Conservation (phyloP, 257 asterid species). For the Rauvolfia tetraphylla region DNA sequence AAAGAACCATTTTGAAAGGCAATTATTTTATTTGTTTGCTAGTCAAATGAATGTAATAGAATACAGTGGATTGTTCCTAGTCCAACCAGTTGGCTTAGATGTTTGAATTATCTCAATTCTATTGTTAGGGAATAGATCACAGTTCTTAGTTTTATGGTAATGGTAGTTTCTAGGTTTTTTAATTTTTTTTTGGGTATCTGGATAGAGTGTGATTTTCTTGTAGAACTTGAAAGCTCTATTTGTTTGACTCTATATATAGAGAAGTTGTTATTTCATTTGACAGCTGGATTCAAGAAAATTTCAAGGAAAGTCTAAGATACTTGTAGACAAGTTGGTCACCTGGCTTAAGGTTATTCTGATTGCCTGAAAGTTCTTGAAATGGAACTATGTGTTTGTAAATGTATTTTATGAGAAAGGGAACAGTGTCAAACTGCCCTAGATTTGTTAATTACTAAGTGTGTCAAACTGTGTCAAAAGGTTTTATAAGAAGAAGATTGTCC, state of each 20-base stretch:
- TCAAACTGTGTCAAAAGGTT: not conserved
- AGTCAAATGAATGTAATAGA: not conserved
- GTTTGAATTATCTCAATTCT: not conserved
- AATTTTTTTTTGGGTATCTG: not conserved
- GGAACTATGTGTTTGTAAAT: not conserved
- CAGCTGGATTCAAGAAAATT: not conserved
- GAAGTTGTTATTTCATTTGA: not conserved
- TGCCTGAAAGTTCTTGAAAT: not conserved
- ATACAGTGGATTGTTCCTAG: not conserved
- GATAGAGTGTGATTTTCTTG: not conserved
- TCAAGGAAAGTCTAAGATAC: not conserved
- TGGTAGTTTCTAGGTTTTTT: no score
- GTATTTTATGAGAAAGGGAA: not conserved
- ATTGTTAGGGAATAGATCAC: not conserved
- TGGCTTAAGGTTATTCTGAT: not conserved
- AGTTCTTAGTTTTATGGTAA: not conserved
- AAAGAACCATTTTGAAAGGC: no score
- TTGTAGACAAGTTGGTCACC: not conserved
- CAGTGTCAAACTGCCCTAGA: not conserved
- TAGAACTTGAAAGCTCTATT: not conserved
- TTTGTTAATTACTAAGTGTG: not conserved
- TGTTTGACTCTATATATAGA: not conserved
- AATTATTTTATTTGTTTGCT: not conserved
- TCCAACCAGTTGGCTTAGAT: not conserved
- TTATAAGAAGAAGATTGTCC: not conserved